Evolutionary conservation across 140 eudicot genomes (phyloP), one percentile per base, ranked within the genome.

Genomic region (Ambrosia hybrid): DNA sequence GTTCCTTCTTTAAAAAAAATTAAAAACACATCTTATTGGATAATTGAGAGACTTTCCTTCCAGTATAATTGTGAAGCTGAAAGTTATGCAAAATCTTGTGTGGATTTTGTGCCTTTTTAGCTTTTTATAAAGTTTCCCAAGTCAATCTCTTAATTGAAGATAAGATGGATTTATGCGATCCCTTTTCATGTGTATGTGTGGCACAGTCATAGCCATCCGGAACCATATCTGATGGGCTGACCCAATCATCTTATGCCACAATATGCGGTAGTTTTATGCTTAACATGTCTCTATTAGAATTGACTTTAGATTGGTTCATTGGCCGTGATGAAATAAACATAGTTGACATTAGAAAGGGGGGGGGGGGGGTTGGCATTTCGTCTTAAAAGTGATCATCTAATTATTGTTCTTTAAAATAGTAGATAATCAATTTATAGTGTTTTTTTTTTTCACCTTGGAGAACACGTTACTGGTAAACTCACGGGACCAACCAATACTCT

Each of bases 81-180:
- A 57, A 72, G 69, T 49, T 67, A 57, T 73, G 57, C 70, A 74
- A 81, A 59, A 74, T 73, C 79, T 74, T 56, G 36, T 53, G 59
- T 74, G 62, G 84, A 78, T 84, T 74, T 84, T 81, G 81, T 84
- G 81, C 89, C 72, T 26, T 67, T 67, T 58, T 79, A 79, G 75
- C 79, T 67, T 81, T 81, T 74, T 58, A 33, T 51, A 67, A 73
- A 75, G 80, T 58, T 51, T 78, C 67, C 46, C 65, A 74, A 68
- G 75, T 68, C 85, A 78, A 82, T 71, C 62, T 46, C 77, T 64
- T 66, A 64, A 76, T 13, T 53, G 51, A 76, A 69, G 76, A 76
- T 83, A 73, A 58, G 53, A 63, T 68, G 77, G 79, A 70, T 66
- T 21, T 64, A 77, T 68, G 73, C 80, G 71, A 61, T 77, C 8